Evolutionary conservation across 768 basidiomycete genomes (phyloP).

Genomic region (Lactarius trivialis): DNA sequence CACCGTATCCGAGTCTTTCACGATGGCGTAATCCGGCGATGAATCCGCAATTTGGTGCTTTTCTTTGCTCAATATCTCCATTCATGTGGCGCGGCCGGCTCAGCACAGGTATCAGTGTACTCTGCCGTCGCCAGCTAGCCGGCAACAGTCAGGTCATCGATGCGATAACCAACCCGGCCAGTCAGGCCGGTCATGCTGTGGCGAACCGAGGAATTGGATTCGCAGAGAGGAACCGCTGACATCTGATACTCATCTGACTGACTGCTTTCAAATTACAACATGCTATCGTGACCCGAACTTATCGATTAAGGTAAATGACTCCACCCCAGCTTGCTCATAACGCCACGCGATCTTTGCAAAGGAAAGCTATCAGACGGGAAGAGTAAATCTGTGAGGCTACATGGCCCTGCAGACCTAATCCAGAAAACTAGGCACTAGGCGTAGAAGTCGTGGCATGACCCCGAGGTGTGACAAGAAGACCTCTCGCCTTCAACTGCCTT

Average conservation of each 20-base stretch:
- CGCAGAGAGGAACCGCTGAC: neutral
- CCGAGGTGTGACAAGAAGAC: slow-evolving; percentile 58
- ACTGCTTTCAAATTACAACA: neutral
- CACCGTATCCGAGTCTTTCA: neutral
- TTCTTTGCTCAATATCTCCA: slow-evolving; percentile 8
- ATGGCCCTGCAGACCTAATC: neutral
- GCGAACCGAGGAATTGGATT: neutral
- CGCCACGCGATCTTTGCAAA: neutral
- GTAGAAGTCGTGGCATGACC: slow-evolving; percentile 29
- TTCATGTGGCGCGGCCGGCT: neutral
- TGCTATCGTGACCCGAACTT: neutral
- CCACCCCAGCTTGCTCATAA: neutral
- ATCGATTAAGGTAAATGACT: slow-evolving; percentile 5
- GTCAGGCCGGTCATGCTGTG: neutral
- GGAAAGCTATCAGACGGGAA: neutral
- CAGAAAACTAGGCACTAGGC: slow-evolving; percentile 1
- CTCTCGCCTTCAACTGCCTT: slow-evolving; percentile 68
- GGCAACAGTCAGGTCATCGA: neutral
- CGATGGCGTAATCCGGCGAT: neutral
- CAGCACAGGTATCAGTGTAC: too few relatives aligned
- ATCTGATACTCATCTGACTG: neutral
- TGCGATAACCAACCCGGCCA: neutral
- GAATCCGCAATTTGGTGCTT: neutral
- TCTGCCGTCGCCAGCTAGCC: neutral
- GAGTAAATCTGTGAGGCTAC: neutral